Conservation (phyloP, 805 yeast species). For the Clavispora fructus region DNA sequence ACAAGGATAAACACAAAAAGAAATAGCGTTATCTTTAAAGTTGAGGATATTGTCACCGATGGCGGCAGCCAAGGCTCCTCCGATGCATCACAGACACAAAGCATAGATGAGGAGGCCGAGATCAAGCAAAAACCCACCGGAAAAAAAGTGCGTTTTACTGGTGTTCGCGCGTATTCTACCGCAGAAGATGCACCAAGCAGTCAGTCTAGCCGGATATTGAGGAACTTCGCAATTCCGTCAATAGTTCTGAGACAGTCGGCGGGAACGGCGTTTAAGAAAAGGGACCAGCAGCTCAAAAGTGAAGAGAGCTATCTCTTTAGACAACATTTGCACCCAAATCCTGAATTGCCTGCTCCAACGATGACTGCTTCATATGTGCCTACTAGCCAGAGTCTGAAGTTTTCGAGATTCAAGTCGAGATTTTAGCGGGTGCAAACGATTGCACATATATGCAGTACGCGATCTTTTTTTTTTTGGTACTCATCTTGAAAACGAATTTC, state of each 20-base stretch:
- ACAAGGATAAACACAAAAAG: conserved; percentile 16
- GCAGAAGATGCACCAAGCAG: conserved; percentile 53
- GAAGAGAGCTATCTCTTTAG: conserved; percentile 36
- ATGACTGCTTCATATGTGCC: neutral
- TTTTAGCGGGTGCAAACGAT: conserved; percentile 3
- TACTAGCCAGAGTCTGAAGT: conserved; percentile 4
- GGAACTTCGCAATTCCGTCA: conserved; percentile 28
- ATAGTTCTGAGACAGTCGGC: conserved; percentile 1
- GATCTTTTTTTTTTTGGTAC: conserved; percentile 9
- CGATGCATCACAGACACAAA: neutral
- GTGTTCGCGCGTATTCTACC: conserved; percentile 46
- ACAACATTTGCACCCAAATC: conserved; percentile 8
- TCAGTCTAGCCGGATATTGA: conserved; percentile 30
- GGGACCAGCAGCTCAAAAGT: conserved; percentile 33
- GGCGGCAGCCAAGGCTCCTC: neutral
- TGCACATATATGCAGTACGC: conserved; percentile 6
- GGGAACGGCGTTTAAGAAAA: conserved; percentile 21
- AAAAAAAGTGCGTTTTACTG: conserved; percentile 48
- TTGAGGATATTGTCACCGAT: conserved; percentile 2
- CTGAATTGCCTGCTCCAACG: neutral
- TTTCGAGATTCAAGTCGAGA: conserved; percentile 9
- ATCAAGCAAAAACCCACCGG: conserved; percentile 1
- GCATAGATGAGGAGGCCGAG: neutral
- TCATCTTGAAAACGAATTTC: conserved; percentile 8
- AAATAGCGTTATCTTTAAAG: conserved; percentile 21